Base-by-base conservation (phyloP, 192 early-diverging fungal genomes). In the Umbelopsis sp. region DNA sequence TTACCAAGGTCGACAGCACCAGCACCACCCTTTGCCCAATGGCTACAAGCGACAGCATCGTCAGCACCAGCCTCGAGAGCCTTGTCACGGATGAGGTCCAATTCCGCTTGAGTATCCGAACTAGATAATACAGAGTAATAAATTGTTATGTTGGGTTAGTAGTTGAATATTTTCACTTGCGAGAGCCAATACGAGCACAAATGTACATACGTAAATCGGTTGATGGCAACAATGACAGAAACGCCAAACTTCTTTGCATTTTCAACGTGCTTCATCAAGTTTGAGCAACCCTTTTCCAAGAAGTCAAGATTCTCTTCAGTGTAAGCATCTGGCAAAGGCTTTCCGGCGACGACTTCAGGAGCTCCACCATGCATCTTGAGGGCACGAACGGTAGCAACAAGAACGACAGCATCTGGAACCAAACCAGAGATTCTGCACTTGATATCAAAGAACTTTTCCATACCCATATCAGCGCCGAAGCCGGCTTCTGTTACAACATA, bases 401-500 rank as follows among this genome's bases (percentile, higher is more conserved):
- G 88, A 26, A 98, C 95, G 21, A 94, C 97, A 43, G 87, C 89
- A 71, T 96, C 89, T 41, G 97, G 97, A 17, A 93, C 80, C 12
- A 99, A 83, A 26, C 92, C 93, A 21, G 92, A 94, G 11, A 85
- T 82, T 51, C 97, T 90, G 79, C 97, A 99, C 80, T 99, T 99
- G 85, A 99, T 98, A 84, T 99, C 93, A 84, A 98, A 96, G 83
- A 95, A 95, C 82, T 99, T 99, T 73, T 99, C 97, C 92, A 98
- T 97, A 43, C 97, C 97, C 81, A 99, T 99, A 82, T 99, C 97
- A 11, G 97, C 97, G 25, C 97, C 97, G 76, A 99, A 99, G 17
- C 97, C 97, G n/a, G 97, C 96, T 82, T 99, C 97, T 36, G 97
- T 99, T 41, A 98, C 89, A 32, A 97, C 96, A 70, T 93, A 98